Evolutionary conservation across 2,329 filamentous ascomycete species (phyloP).

Genomic region (Phialocephala sp.): DNA sequence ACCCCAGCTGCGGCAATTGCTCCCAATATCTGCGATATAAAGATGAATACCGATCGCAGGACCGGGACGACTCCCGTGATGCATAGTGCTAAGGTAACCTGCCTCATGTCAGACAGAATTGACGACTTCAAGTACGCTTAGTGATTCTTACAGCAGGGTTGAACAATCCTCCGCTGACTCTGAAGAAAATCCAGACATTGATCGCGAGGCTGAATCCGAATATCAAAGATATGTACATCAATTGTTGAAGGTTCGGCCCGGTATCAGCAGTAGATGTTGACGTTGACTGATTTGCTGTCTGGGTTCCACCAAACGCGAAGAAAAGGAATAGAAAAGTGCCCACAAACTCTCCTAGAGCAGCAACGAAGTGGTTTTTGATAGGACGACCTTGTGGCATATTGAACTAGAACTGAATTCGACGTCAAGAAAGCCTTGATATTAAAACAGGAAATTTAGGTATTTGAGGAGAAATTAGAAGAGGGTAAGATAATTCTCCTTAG

Average conservation of each 20-base stretch:
- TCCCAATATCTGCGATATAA: constrained; percentile 2
- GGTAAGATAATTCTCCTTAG: neutral
- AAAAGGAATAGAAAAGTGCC: constrained; percentile 11
- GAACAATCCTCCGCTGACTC: constrained; percentile 8
- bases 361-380: constrained; percentile 5
- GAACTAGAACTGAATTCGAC: constrained; percentile 37
- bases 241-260: constrained; percentile 6
- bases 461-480: neutral
- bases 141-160: constrained; percentile 2
- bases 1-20: constrained; percentile 4
- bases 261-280: constrained; percentile 8
- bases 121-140: neutral
- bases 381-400: constrained; percentile 5
- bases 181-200: constrained; percentile 11
- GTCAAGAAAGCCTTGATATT: constrained; percentile 5
- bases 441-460: neutral
- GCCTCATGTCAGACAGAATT: neutral
- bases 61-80: constrained; percentile 5
- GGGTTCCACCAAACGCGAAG: constrained; percentile 10
- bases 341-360: constrained; percentile 4
- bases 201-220: constrained; percentile 9
- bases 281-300: constrained; percentile 8
- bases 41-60: constrained; percentile 6
- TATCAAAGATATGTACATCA: constrained; percentile 11
- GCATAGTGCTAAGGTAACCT: constrained; percentile 9